Base-by-base conservation (phyloP, 2,329 filamentous ascomycete genomes). In the Penicillium frequentans region DNA sequence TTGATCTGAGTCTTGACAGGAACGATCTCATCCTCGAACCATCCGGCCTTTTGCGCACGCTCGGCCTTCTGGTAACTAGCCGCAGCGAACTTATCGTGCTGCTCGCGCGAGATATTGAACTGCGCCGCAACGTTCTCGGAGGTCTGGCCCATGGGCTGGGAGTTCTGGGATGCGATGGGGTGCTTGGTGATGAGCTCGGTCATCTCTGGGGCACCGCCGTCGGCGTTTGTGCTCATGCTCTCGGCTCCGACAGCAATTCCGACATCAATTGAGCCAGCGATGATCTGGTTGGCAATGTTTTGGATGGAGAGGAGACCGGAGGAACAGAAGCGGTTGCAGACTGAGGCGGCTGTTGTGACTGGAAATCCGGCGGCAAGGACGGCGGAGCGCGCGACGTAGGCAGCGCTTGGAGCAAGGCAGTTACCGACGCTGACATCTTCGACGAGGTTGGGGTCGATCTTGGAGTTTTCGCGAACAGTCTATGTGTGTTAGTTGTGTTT, bases 111-210 rank as follows among this genome's bases (percentile, higher is more conserved):
- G 69, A 97, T 85, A 60, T 81, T 80, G 68, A 88, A 86, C 70
- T 91, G 90, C 73, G 88, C 86, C 52, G 93, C 93, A 86, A 97
- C 96, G 69, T 92, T 80, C 78, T 97, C 93, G n/a, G 90, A 96
- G 37, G 96, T 84, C 42, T 91, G 84, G 60, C 93, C 93, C 93
- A 97, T 97, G 70, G 91, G 87, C 21, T 96, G 91, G 78, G 91
- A 93, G 84, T 93, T 97, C 82, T 96, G 93, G 65, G 88, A 89
- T 16, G 91, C 86, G 71, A 93, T 85, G 55, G 85, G 84, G 79
- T 92, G 84, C 59, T 80, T 81, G 70, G 93, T 86, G 65, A 97
- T 86, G 52, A 88, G 81, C 53, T 92, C 87, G 24, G 89, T 92
- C 83, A 96, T 93, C 75, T 96, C 90, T 56, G 87, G 84, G 56